Base-by-base conservation (phyloP, 805 yeast genomes). In the Cephaloascus fragrans region DNA sequence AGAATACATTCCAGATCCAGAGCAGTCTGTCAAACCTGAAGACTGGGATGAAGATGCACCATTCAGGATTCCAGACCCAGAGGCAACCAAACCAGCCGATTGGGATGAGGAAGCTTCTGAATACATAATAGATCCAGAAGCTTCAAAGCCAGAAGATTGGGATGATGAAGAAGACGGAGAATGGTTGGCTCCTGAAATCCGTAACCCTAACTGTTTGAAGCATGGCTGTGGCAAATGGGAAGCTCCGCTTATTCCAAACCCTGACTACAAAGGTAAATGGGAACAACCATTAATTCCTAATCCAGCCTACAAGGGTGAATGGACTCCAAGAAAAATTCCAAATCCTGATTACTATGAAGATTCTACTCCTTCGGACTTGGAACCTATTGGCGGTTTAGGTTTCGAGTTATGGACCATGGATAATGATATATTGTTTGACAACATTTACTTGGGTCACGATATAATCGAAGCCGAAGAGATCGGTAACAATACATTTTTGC, bases 391-490 rank as follows among this genome's bases (percentile, higher is more conserved):
- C 18, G 95, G 83, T 9, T 49, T 87, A 35, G 96, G 95, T 6
- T 84, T 89, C 52, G 97, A 88, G 58, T 64, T 88, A 45, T 88
- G 96, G 95, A 75, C 90, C 36, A 82, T 88, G 80, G 80, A 84
- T 46, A 68, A 69, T 34, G 75, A 83, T 37, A 74, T 87, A 37
- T 48, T 84, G 55, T 85, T 88, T 55, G 86, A 86, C 56, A 85
- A 88, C 61, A 75, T 88, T 44, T 89, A 88, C 56, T 57, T 88
- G 44, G 96, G 96, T 23, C 89, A 85, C 53, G 77, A 84, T 2
- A 64, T 88, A n/a, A 66, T 62, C 31, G 96, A 88, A 52, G 96
- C 96, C 10, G 96, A 89, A 63, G 41, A 53, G 8, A 67, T 88
- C 46, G 97, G 96, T 26, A 88, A 89, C 54, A 57, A 62, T 6